phyloP scores from a whole-genome alignment of 164 flowering plant genomes.

The Berberis thunbergii region DNA sequence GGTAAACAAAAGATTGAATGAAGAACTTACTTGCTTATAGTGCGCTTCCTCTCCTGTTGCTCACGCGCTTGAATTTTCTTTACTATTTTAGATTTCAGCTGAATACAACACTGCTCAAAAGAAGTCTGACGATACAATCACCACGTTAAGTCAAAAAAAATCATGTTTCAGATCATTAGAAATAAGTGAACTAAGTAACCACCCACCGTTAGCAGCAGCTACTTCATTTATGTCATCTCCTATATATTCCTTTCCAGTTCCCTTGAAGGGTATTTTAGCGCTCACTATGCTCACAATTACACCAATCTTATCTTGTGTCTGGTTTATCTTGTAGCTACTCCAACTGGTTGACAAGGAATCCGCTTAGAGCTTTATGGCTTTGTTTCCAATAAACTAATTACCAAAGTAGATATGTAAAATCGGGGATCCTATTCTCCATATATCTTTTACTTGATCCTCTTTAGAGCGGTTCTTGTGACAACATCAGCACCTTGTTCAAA shows the following conservation, averaged over 20 bases:
- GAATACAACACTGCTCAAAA: constrained; percentile 84
- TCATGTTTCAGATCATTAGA: not conserved
- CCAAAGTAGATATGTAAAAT: not conserved
- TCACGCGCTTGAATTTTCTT: constrained; percentile 94
- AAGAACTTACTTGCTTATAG: constrained; percentile 53
- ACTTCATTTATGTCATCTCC: constrained; percentile 97
- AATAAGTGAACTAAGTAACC: not conserved
- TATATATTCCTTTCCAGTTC: constrained; percentile 97
- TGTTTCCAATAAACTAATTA: not conserved
- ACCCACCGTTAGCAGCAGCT: constrained; percentile 87
- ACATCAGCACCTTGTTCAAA: constrained; percentile 99
- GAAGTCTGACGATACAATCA: constrained; percentile 40
- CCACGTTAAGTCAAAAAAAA: constrained; percentile 13
- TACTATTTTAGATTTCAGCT: constrained; percentile 83
- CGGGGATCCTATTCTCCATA: not conserved
- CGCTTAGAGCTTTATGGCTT: not conserved
- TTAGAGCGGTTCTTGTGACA: constrained; percentile 87
- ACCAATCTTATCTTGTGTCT: constrained; percentile 90
- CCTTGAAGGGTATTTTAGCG: constrained; percentile 97
- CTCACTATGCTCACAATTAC: constrained; percentile 97
- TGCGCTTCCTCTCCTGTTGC: constrained; percentile 92
- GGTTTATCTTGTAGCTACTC: constrained; percentile 92
- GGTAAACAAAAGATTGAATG: not conserved
- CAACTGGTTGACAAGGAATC: constrained; percentile 47
- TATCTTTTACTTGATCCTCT: constrained; percentile 83